phyloP scores from a whole-genome alignment of 1,284 basidiomycete species.

The Melampsora abietis-canadensis region DNA sequence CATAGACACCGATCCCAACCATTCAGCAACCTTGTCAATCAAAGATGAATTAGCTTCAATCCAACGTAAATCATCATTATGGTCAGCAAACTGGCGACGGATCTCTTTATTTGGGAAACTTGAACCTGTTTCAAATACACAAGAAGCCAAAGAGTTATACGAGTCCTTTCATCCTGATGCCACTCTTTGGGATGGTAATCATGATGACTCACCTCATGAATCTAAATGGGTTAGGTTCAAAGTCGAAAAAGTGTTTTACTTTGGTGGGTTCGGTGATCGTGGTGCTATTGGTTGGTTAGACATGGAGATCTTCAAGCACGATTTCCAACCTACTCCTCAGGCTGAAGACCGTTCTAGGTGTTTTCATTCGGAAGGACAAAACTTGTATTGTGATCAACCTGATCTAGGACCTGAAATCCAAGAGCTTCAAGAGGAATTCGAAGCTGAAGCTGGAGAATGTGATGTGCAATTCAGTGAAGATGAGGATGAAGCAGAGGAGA shows the following conservation, averaged over 20 bases:
- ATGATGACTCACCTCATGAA: constrained; percentile 7
- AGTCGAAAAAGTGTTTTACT: constrained; percentile 28
- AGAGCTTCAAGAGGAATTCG: not conserved
- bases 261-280: constrained; percentile 26
- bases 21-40: constrained; percentile 15
- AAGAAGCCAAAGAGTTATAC: constrained; percentile 27
- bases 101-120: constrained; percentile 24
- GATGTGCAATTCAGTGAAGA: not conserved
- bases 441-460: not conserved
- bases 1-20: not conserved
- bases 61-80: constrained; percentile 4
- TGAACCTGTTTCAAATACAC: not conserved
- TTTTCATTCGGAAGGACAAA: not conserved
- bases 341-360: not conserved
- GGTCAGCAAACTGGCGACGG: constrained; percentile 31
- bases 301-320: not conserved
- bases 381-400: constrained; percentile 10
- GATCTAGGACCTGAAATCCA: not conserved
- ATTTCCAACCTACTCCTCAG: not conserved
- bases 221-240: constrained; percentile 23
- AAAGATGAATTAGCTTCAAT: constrained; percentile 29
- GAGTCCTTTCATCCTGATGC: constrained; percentile 29
- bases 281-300: constrained; percentile 11
- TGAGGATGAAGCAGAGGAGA: not conserved
- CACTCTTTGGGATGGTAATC: constrained; percentile 5